Base-by-base conservation (phyloP, 306 rosid species). In the Glycine tomentella region DNA sequence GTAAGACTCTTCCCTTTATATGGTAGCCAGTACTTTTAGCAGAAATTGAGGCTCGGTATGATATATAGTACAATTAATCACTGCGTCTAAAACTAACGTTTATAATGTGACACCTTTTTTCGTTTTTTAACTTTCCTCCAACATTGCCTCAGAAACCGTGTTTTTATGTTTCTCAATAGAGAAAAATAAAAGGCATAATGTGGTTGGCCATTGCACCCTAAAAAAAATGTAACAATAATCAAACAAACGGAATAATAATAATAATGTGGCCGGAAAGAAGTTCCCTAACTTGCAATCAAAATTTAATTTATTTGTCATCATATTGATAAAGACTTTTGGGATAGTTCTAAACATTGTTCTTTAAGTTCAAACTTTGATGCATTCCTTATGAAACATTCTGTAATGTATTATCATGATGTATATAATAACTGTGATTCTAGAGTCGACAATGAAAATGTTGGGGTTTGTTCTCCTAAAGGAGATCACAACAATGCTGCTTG, bases 401-500 rank as follows among this genome's bases (percentile, higher is more conserved):
- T 20, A 17, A 56, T 40, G 38, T 16, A 25, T 70, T 59, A 58
- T 80, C 40, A 74, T 64, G 44, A 34, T 33, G 13, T 72, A 17
- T 16, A 38, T 38, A 3, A 20, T 49, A 61, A 49, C 45, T 34
- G 2, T 36, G 40, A 36, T 36, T 36, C 4, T 36, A 36, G 1
- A 49, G 25, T 80, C 10, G 58, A 73, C 74, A 72, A 9, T 38
- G 8, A 76, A 72, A 78, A 72, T 84, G 62, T 84, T 79, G 51
- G 62, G 17, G 45, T 80, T 74, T 76, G 67, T 58, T 82, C 68
- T 69, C 67, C 73, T 48, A 69, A 82, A 76, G 77, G 33, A 79
- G 34, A 50, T 74, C 67, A 84, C 77, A 73, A 68, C 53, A 25
- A 58, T 58, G 84, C 67, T 72, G 75, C 69, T 83, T 77, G 62